Base-by-base conservation (phyloP, 1,139 yeast genomes). In the Geotrichum europaeum region DNA sequence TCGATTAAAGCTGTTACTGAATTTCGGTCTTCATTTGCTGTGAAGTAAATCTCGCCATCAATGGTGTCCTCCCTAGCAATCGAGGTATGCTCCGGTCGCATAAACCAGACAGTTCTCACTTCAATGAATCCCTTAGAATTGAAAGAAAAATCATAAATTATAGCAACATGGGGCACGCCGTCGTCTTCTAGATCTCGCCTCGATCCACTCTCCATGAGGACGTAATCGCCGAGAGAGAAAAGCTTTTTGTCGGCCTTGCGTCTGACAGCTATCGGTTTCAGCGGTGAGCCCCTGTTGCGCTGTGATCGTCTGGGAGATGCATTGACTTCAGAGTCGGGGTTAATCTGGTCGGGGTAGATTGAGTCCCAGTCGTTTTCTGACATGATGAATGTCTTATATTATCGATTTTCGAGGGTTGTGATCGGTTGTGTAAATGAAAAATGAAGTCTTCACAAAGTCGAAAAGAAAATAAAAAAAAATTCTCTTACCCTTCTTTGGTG, bases 201-300 rank as follows among this genome's bases (percentile, higher is more conserved):
- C 10, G 47, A 40, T n/a, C 47, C 47, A 15, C 69, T 63, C 20
- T 62, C 65, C 9, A 68, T 55, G 10, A 60, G 59, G 12, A 68
- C 68, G 47, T 61, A 58, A 51, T 68, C 71, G 18, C 70, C 70
- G 4, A 60, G 47, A 6, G 56, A 55, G 55, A 66, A 67, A 47
- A 58, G 62, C 15, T 45, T 58, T 15, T 55, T 59, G 43, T 65
- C 68, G 15, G 60, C 59, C 20, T 59, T 36, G 24, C 68, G 58
- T 15, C 43, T 30, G 9, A 65, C 64, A 13, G 63, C 66, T 10
- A 60, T 50, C 12, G 67, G 68, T 12, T 25, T 52, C 25, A 53
- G 25, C 1, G 47, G 22, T 2, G 59, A 22, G 15, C 40, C 54
- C 13, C 56, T 25, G 18, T 57, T n/a, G 24, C 57, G 51, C 24